Base-by-base conservation (phyloP, 1,284 basidiomycete species). In the Earliella scabrosa region DNA sequence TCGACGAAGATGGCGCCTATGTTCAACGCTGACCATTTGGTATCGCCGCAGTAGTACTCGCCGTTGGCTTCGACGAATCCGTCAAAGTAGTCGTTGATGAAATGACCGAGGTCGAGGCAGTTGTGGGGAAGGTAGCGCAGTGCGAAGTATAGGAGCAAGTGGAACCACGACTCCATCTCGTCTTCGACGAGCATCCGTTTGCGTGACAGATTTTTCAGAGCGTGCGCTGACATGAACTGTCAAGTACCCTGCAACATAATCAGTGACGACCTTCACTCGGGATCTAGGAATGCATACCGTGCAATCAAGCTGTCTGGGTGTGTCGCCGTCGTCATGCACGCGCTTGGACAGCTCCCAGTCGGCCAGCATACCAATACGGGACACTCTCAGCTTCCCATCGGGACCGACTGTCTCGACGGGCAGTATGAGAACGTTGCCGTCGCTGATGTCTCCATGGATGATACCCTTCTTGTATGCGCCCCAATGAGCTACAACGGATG, bases 381-480 rank as follows among this genome's bases (percentile, higher is more conserved):
- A 55, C 5, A n/a, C n/a, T n/a, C 4, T 20, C n/a, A 2, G 4
- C n/a, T 4, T 18, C 29, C 3, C n/a, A n/a, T n/a, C n/a, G 16
- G 3, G 2, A 31, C 29, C 21, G 29, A 6, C 29, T 31, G 6
- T 13, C 13, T 31, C 29, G 9, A 7, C 29, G 6, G 11, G 38
- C 38, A 53, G 0, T 13, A 53, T 16, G 7, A 53, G 27, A 18
- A 52, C 39, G 32, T 60, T 56, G 5, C 58, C 54, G 7, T 31
- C 46, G 21, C 58, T 59, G 20, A 59, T 50, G n/a, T 59, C 58
- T 4, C 58, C 47, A 21, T 59, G 58, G 0, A 59, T 41, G 27
- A 53, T 49, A 0, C 34, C 31, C 18, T 29, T 34, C 10, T 27
- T 23, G 45, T 24, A 53, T n/a, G 45, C 52, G 10, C 4, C 45